A percentile compares a stretch with the other conserved stretches of the same genome.
These are phyloP conservation scores for Magnaporthales sp. DNA, from an alignment of 2,329 filamentous ascomycete species.

Conservation along the genomic window DNA sequence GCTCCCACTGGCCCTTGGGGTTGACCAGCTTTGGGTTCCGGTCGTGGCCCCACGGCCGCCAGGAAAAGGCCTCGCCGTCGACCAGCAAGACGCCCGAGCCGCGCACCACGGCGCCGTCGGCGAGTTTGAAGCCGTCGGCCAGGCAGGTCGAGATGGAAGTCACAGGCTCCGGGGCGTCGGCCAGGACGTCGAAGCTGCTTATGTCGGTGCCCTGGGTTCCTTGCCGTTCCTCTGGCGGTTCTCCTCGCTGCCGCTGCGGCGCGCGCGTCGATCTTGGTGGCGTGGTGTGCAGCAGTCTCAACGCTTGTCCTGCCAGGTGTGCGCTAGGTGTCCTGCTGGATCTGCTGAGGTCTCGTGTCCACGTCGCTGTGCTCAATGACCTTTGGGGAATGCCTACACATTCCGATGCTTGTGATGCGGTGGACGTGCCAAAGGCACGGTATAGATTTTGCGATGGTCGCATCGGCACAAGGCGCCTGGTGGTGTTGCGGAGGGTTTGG, in stretches of 20 bases:
- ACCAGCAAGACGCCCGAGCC: slow-evolving; percentile 57
- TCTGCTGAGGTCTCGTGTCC: background rate
- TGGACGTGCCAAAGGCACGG: background rate
- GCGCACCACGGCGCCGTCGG: slow-evolving; percentile 65
- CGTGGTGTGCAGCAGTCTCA: background rate
- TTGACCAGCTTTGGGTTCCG: slow-evolving; percentile 46
- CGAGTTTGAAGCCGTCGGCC: slow-evolving; percentile 75
- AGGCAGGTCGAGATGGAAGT: slow-evolving; percentile 79
- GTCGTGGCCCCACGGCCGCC: slow-evolving; percentile 63
- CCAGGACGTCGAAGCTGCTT: slow-evolving; percentile 67
- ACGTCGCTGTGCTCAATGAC: background rate
- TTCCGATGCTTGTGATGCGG: background rate
- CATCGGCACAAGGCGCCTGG: background rate
- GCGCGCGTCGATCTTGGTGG: background rate
- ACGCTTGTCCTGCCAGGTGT: background rate
- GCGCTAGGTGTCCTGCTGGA: background rate
- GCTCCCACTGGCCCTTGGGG: slow-evolving; percentile 71
- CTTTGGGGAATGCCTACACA: background rate
- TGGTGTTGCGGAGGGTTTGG: background rate
- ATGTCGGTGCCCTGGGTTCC: slow-evolving; percentile 48
- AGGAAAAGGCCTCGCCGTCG: slow-evolving; percentile 78
- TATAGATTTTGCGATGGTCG: background rate
- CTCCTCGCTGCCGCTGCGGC: background rate
- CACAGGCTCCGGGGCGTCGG: slow-evolving; percentile 64
- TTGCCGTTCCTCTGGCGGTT: background rate